Percentiles rank a stretch among this genome's conserved stretches.
phyloP scores from a whole-genome alignment of 2,329 filamentous ascomycete species.

The Claviceps paspali region DNA sequence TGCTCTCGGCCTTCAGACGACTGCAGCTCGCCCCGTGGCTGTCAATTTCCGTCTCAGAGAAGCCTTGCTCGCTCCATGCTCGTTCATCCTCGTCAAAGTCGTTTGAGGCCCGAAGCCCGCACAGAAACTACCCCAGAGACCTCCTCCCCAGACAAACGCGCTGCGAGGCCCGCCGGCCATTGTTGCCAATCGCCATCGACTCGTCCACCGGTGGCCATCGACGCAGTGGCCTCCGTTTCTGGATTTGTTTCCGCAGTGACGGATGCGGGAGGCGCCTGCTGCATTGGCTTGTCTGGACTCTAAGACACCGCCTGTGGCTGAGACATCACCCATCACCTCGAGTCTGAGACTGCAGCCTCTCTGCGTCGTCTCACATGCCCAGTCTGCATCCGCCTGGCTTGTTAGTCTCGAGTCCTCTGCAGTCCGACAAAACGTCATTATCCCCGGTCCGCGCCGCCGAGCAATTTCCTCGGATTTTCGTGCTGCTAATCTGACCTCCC shows the following conservation, averaged over 20 bases:
- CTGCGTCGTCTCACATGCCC: too few species aligned
- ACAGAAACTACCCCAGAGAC: neutral
- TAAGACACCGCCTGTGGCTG: constrained; percentile 10
- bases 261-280: constrained; percentile 7
- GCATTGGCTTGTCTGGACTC: constrained; percentile 3
- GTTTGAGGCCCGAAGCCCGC: neutral
- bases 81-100: too few species aligned
- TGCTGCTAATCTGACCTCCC: neutral
- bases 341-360: too few species aligned
- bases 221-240: neutral
- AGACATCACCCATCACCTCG: constrained; percentile 6
- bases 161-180: too few species aligned
- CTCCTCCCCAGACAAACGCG: too few species aligned
- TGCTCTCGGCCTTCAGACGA: neutral
- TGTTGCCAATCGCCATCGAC: too few species aligned
- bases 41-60: too few species aligned
- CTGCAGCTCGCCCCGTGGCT: neutral
- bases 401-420: too few species aligned
- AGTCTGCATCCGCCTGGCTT: too few species aligned
- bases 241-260: constrained; percentile 11
- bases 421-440: neutral
- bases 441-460: neutral
- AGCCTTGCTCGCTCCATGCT: neutral
- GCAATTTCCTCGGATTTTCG: neutral
- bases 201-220: neutral